A percentile compares a stretch with the other conserved stretches of the same genome.
phyloP scores from a whole-genome alignment of 768 basidiomycete species.

The Auricularia sp. region DNA sequence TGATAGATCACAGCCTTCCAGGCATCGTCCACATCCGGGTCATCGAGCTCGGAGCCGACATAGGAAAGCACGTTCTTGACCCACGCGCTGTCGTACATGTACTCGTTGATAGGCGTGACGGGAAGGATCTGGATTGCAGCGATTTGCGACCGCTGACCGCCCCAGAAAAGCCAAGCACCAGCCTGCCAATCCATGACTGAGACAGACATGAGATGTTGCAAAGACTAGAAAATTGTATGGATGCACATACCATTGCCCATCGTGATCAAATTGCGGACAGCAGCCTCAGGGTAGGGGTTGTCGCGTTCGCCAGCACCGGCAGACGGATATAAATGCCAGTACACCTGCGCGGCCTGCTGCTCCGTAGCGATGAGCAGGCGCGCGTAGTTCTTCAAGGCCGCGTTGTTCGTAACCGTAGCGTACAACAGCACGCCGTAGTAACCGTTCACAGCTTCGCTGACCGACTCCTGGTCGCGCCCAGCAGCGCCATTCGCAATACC shows the following conservation, averaged over 20 bases:
- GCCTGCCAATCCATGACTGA: slow-evolving; percentile 24
- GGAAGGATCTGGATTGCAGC: slow-evolving; percentile 27
- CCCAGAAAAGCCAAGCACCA: slow-evolving; percentile 30
- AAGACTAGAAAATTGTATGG: too few relatives aligned
- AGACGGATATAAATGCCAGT: slow-evolving; percentile 28
- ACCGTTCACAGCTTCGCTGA: slow-evolving; percentile 26
- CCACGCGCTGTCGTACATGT: slow-evolving; percentile 26
- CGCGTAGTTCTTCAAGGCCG: slow-evolving; percentile 24
- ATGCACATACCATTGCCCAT: slow-evolving; percentile 21
- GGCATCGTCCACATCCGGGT: slow-evolving; percentile 16
- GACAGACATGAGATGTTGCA: neutral
- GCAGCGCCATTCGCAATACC: slow-evolving; percentile 27
- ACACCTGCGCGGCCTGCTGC: slow-evolving; percentile 25
- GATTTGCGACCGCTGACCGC: slow-evolving; percentile 23
- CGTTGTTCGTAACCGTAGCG: slow-evolving; percentile 23
- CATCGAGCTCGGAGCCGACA: slow-evolving; percentile 18
- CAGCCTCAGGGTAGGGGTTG: slow-evolving; percentile 27
- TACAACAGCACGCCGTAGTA: slow-evolving; percentile 27
- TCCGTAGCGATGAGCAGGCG: slow-evolving; percentile 27
- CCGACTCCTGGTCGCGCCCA: slow-evolving; percentile 25
- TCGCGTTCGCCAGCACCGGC: slow-evolving; percentile 21
- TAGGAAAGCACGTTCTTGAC: slow-evolving; percentile 20
- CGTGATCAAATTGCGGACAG: slow-evolving; percentile 21
- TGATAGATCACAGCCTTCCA: slow-evolving; percentile 28
- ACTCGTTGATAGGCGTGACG: slow-evolving; percentile 27